Base-by-base conservation (phyloP, 2,329 filamentous ascomycete species). In the Xylogone sp. region DNA sequence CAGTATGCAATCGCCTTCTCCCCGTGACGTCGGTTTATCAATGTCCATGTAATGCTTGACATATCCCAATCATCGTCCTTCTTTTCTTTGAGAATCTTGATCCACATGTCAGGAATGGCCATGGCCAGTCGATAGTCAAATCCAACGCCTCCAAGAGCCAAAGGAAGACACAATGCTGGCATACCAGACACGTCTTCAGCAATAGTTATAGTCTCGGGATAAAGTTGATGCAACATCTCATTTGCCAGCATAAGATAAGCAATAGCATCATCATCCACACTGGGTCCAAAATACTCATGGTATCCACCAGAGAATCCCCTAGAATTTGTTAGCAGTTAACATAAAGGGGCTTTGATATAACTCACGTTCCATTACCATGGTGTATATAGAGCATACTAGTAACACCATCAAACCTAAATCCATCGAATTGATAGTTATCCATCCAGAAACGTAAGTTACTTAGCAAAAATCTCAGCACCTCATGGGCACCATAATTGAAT, bases 1-100 rank as follows among this genome's bases (percentile, higher is more conserved):
- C 89, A 90, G 67, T 99, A 99, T 3, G 94, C 94, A 64, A 99
- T 97, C 0, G 93, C 97, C 79, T 97, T 97, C 71, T 99, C 94
- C 45, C 92, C 93, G 63, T 97, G 90, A 22, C 94, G 85, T 52
- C 94, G 82, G 71, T 99, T 97, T 20, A 88, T 96, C 53, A 99
- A 74, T 1, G 91, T 97, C 73, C 87, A 92, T 68, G 84, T 85
- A 48, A 99, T 87, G 59, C 81, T 86, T 52, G 82, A 84, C 70
- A 99, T 87, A 63, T 97, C 88, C 94, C 94, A 99, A 56, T 90
- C 77, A 46, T 62, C 81, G 63, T 99, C 94, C 65, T 87, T 80
- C 68, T 90, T 84, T 72, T 99, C 94, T 71, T 99, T 99, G 55
- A 97, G 71, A 66, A 95, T 90, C 74, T 99, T 99, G 78, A 99